Percentiles rank a stretch among this genome's conserved stretches.
Conservation (phyloP, 1,284 basidiomycete genomes). For the Tylopilus orsonianus region DNA sequence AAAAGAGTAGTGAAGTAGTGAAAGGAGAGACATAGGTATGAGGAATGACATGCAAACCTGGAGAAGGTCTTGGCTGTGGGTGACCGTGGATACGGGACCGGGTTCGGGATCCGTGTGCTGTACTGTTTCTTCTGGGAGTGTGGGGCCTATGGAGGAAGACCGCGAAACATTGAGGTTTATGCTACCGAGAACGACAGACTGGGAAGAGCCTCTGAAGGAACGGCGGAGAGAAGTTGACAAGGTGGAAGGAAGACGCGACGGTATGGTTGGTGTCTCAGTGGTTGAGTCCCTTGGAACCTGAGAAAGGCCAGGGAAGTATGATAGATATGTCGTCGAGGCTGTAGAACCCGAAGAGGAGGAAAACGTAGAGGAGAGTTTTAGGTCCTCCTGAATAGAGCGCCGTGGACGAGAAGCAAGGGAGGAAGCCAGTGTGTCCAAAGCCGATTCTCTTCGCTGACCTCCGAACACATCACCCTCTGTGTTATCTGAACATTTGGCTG, state of each 20-base stretch:
- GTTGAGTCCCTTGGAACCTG: conserved; percentile 3
- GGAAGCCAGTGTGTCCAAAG: conserved; percentile 22
- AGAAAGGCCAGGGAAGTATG: conserved; percentile 17
- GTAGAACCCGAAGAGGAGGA: conserved; percentile 28
- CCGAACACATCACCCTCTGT: conserved; percentile 28
- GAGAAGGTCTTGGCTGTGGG: conserved; percentile 30
- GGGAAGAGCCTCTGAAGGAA: conserved; percentile 19
- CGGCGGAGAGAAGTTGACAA: conserved; percentile 23
- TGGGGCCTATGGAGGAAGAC: conserved; percentile 21
- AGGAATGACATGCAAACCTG: conserved; percentile 24
- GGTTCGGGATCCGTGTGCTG: conserved; percentile 11
- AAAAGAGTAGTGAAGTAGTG: background rate
- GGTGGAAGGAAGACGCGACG: conserved; percentile 16
- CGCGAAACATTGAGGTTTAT: conserved; percentile 29
- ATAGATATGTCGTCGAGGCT: conserved; percentile 22
- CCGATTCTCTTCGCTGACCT: conserved; percentile 14
- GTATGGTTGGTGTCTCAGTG: conserved; percentile 22
- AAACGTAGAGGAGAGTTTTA: conserved; percentile 19
- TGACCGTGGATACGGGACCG: conserved; percentile 19
- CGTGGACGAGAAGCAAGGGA: conserved; percentile 31
- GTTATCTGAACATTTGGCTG: conserved; percentile 11
- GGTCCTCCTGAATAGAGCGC: conserved; percentile 13
- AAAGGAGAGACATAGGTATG: background rate
- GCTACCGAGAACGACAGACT: conserved; percentile 29
- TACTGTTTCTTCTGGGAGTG: conserved; percentile 16